These are phyloP conservation scores for Phyllosticta citribraziliensis DNA, from an alignment of 2,329 filamentous ascomycete species.

Conservation along the genomic window DNA sequence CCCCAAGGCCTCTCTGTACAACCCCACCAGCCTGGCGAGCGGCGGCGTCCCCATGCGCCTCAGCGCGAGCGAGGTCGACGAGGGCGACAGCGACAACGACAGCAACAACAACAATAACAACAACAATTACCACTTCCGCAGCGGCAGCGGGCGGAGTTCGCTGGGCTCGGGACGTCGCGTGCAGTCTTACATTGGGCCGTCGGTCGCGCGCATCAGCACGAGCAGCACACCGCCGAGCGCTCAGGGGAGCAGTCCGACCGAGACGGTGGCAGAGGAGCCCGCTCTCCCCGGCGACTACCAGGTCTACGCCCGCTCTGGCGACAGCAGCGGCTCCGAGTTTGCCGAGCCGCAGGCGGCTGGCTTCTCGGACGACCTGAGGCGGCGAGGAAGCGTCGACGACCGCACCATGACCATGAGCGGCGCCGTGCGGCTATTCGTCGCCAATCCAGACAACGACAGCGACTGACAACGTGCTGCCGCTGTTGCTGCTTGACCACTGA, in stretches of 20 bases:
- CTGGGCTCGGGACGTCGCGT: constrained; percentile 34
- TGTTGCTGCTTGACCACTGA: neutral
- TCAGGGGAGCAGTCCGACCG: constrained; percentile 31
- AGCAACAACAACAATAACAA: constrained; percentile 25
- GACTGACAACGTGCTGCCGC: constrained; percentile 21
- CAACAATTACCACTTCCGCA: constrained; percentile 53
- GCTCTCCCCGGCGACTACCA: constrained; percentile 31
- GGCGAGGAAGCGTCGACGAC: constrained; percentile 77
- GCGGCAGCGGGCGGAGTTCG: constrained; percentile 64
- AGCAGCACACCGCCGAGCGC: constrained; percentile 44
- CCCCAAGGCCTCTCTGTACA: constrained; percentile 67
- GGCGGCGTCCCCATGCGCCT: constrained; percentile 83
- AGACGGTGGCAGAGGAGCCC: constrained; percentile 36
- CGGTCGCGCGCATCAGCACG: constrained; percentile 39
- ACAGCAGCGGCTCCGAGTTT: constrained; percentile 38
- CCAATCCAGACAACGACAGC: constrained; percentile 61
- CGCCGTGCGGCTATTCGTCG: constrained; percentile 67
- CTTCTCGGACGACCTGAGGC: constrained; percentile 56
- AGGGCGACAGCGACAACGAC: constrained; percentile 72
- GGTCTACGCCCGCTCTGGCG: constrained; percentile 21
- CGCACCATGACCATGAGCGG: constrained; percentile 61
- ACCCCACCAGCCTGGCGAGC: constrained; percentile 62
- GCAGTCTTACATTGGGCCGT: constrained; percentile 27
- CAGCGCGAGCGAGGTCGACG: constrained; percentile 91
- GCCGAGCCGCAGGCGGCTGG: constrained; percentile 36